A percentile compares a stretch with the other conserved stretches of the same genome.
phyloP scores from a whole-genome alignment of 768 basidiomycete genomes.

The Leucosporidium yakuticum region DNA sequence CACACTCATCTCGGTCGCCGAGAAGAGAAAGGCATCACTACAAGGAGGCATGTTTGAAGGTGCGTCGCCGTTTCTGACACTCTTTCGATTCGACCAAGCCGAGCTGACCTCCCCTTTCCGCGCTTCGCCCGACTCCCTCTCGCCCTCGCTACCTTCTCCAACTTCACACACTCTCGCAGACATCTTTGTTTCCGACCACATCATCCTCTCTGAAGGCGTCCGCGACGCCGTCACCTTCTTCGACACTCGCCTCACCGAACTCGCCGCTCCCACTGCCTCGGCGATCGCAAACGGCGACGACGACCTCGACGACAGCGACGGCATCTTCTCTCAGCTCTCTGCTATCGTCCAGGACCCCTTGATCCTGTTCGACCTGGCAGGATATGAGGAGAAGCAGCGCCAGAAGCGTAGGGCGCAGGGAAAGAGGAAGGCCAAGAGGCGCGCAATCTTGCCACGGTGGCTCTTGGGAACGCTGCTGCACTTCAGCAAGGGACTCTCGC shows the following conservation, averaged over 20 bases:
- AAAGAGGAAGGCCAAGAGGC: too few species aligned
- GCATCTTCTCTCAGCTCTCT: background rate
- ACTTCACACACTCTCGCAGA: slow-evolving; percentile 6
- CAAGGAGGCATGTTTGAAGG: slow-evolving; percentile 1
- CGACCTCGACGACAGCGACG: background rate
- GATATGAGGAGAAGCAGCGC: too few species aligned
- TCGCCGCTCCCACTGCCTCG: background rate
- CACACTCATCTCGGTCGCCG: slow-evolving; percentile 19
- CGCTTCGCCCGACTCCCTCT: too few species aligned
- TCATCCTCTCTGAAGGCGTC: slow-evolving; percentile 27
- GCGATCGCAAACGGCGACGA: background rate
- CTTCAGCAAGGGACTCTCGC: slow-evolving; percentile 10
- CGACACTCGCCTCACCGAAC: slow-evolving; percentile 10
- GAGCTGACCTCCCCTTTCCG: too few species aligned
- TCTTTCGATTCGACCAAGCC: too few species aligned
- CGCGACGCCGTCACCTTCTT: slow-evolving; percentile 29
- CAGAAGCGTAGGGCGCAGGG: background rate
- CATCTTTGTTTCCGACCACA: slow-evolving; percentile 23
- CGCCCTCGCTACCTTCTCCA: too few species aligned
- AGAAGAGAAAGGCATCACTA: background rate
- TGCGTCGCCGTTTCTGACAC: background rate
- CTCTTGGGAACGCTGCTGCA: slow-evolving; percentile 4
- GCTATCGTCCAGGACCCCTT: too few species aligned
- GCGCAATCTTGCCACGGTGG: background rate
- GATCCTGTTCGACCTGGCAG: too few species aligned